phyloP scores from a whole-genome alignment of 140 eudicot species.

The Oenanthe javanica region DNA sequence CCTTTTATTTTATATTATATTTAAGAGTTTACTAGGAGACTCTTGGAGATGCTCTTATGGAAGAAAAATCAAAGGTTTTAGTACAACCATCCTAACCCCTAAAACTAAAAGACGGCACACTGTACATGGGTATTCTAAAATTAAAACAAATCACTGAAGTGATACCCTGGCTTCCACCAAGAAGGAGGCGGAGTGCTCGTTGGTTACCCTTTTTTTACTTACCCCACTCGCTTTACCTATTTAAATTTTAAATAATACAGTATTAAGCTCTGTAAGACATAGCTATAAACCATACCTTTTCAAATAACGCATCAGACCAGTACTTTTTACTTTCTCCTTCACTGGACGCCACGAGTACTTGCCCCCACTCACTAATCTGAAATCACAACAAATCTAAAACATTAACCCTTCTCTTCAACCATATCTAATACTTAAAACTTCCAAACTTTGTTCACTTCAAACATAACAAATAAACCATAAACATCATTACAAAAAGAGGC shows the following conservation, averaged over 20 bases:
- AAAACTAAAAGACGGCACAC: neutral
- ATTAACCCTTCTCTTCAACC: neutral
- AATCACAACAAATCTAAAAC: constrained; percentile 6
- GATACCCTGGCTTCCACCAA: too few species aligned
- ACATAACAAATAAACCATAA: neutral
- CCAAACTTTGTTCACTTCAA: neutral
- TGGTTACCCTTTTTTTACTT: too few species aligned
- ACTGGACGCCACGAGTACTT: constrained; percentile 34
- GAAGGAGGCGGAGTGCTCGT: too few species aligned
- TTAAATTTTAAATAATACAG: neutral
- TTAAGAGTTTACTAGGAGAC: too few species aligned
- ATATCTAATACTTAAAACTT: neutral
- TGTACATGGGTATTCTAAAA: neutral
- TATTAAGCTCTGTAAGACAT: neutral
- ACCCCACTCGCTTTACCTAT: too few species aligned
- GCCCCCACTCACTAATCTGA: constrained; percentile 74
- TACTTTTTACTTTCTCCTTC: constrained; percentile 30
- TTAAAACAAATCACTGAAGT: neutral
- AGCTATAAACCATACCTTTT: constrained; percentile 36
- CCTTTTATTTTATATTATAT: too few species aligned
- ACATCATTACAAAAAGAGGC: neutral
- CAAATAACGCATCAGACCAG: constrained; percentile 58
- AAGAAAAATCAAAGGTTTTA: neutral
- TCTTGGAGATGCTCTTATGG: too few species aligned
- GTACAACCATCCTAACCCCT: neutral